phyloP scores from a whole-genome alignment of 257 asterid genomes.

The Solanum piurae region DNA sequence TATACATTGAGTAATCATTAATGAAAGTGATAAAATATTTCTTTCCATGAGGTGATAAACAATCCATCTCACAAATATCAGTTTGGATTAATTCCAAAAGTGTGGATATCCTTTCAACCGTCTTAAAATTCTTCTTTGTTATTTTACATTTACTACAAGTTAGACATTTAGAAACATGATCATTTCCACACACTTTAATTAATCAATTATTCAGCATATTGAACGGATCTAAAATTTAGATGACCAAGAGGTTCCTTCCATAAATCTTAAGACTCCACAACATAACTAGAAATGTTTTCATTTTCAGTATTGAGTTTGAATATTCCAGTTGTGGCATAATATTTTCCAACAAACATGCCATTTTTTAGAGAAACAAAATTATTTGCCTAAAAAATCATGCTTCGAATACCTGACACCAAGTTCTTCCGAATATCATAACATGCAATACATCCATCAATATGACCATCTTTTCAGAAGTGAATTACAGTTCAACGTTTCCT shows the following conservation, averaged over 20 bases:
- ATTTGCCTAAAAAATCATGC: neutral
- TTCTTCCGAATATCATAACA: neutral
- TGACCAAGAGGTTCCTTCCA: neutral
- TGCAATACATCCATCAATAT: neutral
- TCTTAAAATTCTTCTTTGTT: neutral
- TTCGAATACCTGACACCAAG: neutral
- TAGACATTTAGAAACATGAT: too few species aligned
- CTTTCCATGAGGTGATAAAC: neutral
- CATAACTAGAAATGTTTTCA: too few species aligned
- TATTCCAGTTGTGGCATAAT: neutral
- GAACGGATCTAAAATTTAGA: neutral
- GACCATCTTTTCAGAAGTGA: neutral
- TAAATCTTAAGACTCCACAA: neutral
- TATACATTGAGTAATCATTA: neutral
- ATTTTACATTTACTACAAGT: neutral
- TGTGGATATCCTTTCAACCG: neutral
- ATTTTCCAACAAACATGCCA: neutral
- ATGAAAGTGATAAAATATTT: neutral
- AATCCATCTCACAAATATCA: neutral
- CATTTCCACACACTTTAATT: neutral
- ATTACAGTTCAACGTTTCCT: too few species aligned
- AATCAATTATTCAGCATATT: too few species aligned
- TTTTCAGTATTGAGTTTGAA: neutral
- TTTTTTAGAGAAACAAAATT: neutral
- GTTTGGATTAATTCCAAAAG: neutral